A percentile compares a stretch with the other conserved stretches of the same genome.
Evolutionary conservation across 129 eudicot species (phyloP).

Genomic region (Erigeron canadensis): DNA sequence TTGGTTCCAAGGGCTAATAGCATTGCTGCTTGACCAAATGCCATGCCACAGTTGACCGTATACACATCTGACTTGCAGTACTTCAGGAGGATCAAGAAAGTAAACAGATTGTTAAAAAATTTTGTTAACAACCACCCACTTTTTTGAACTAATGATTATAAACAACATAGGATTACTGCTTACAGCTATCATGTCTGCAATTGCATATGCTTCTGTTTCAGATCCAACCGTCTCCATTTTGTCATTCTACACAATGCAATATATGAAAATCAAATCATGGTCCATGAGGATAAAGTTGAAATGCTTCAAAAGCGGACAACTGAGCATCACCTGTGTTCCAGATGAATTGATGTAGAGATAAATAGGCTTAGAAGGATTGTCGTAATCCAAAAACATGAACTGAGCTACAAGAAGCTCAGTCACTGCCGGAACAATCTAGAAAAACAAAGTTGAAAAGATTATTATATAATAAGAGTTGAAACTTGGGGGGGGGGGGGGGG

Average conservation of each 20-base stretch:
- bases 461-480: neutral
- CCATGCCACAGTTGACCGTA: constrained; percentile 74
- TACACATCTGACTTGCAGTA: constrained; percentile 60
- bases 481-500: no score
- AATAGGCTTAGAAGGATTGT: constrained; percentile 66
- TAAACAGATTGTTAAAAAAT: neutral
- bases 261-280: constrained; percentile 7
- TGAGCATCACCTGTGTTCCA: constrained; percentile 71
- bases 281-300: constrained; percentile 4
- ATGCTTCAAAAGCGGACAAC: neutral
- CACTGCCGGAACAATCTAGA: constrained; percentile 79
- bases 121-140: neutral
- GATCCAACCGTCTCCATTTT: constrained; percentile 63
- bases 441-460: constrained; percentile 26
- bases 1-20: constrained; percentile 75
- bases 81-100: constrained; percentile 30
- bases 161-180: constrained; percentile 27
- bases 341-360: constrained; percentile 86
- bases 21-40: constrained; percentile 98
- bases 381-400: constrained; percentile 85
- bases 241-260: constrained; percentile 50
- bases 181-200: constrained; percentile 82
- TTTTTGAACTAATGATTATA: neutral
- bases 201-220: constrained; percentile 78
- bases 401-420: constrained; percentile 90